phyloP scores from a whole-genome alignment of 2,329 filamentous ascomycete species.

The Ophiognomonia clavigignenti-juglandacearum region DNA sequence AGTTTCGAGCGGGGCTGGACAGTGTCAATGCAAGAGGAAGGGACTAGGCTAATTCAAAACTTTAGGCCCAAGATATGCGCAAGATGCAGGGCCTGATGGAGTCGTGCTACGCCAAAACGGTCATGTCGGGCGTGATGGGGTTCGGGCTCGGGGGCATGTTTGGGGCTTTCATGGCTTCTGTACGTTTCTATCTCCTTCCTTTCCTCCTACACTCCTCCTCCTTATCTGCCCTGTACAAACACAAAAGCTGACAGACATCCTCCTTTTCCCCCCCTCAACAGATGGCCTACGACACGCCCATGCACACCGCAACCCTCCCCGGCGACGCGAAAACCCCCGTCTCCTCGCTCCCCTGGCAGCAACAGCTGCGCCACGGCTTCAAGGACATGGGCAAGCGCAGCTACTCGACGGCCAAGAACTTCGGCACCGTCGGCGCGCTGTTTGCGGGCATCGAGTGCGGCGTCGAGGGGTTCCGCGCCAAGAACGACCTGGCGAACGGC shows the following conservation, averaged over 20 bases:
- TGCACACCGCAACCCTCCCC: constrained; percentile 47
- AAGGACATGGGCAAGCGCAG: constrained; percentile 90
- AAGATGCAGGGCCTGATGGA: constrained; percentile 86
- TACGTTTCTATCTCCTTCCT: constrained; percentile 39
- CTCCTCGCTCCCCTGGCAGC: constrained; percentile 67
- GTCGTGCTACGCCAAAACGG: constrained; percentile 83
- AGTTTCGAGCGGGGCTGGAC: background rate
- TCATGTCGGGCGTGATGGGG: constrained; percentile 86
- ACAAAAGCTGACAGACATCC: background rate
- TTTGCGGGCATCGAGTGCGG: constrained; percentile 94
- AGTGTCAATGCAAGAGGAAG: background rate
- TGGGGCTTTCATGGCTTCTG: constrained; percentile 95
- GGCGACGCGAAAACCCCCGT: constrained; percentile 31
- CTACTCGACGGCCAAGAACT: constrained; percentile 84
- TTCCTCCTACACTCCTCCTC: background rate
- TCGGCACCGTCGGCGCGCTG: constrained; percentile 85
- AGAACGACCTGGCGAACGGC: constrained; percentile 89
- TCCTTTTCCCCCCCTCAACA: constrained; percentile 29
- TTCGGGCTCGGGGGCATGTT: constrained; percentile 93
- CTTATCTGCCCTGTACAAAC: background rate
- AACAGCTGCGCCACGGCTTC: constrained; percentile 82
- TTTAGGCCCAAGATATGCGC: constrained; percentile 11
- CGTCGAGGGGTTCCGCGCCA: constrained; percentile 86
- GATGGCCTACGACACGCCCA: constrained; percentile 98
- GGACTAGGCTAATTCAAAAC: no score